phyloP scores from a whole-genome alignment of 805 yeast genomes.

The Saccharomycopsis oosterbeekiorum region DNA sequence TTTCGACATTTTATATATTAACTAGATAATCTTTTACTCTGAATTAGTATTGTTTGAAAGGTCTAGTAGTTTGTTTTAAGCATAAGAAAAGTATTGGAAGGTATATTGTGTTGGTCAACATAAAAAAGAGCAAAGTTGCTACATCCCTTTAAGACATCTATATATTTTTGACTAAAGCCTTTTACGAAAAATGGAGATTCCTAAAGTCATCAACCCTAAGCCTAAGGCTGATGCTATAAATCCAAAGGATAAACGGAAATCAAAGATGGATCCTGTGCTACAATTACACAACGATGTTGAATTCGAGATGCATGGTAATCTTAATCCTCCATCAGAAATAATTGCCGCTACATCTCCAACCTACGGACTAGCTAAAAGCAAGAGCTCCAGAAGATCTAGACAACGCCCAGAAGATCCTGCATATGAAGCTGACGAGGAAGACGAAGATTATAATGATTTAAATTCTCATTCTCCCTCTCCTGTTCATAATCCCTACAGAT shows the following conservation, averaged over 20 bases:
- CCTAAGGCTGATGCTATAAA: background rate
- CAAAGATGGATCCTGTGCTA: background rate
- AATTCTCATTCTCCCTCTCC: background rate
- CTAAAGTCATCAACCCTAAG: background rate
- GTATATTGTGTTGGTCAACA: too few relatives aligned
- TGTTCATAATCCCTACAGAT: constrained; percentile 3
- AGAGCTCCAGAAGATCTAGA: background rate
- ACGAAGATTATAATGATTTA: background rate
- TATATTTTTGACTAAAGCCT: background rate
- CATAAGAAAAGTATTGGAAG: too few relatives aligned
- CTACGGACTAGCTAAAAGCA: background rate
- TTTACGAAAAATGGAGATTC: background rate
- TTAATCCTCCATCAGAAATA: background rate
- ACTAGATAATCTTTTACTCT: too few relatives aligned
- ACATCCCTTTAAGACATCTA: too few relatives aligned
- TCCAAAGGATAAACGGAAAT: background rate
- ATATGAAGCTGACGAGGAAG: background rate
- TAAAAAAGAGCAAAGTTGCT: too few relatives aligned
- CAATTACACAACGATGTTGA: background rate
- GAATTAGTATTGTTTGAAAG: too few relatives aligned
- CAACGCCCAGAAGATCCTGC: background rate
- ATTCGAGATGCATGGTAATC: background rate
- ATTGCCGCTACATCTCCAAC: background rate
- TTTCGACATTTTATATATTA: too few relatives aligned
- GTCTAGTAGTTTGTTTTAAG: too few relatives aligned